Base-by-base conservation (phyloP, 176 grass and related monocot genomes). In the Phoenix roebelenii region DNA sequence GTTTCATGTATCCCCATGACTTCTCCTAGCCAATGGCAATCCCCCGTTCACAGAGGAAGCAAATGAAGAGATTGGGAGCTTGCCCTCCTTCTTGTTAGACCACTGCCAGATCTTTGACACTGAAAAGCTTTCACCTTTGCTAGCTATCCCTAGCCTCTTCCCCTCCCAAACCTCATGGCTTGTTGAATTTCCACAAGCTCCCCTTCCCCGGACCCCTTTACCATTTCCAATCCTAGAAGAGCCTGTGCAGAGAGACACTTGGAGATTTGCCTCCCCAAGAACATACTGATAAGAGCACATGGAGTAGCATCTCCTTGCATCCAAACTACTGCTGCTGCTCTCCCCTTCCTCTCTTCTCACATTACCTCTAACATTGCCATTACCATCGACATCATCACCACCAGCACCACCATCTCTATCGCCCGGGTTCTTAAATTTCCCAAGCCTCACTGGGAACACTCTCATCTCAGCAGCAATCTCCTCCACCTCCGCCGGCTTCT, bases 201-300 rank as follows among this genome's bases (percentile, higher is more conserved):
- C 77, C 5, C 67, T 84, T 61, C 26, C 64, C 66, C 80, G 83
- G 3, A 54, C 32, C 0, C 22, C 61, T 19, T 54, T 76, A 49
- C 57, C 78, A n/a, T 10, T 23, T 2, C 65, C 60, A 54, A 59
- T 89, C 29, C 73, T 65, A 28, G 5, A 44, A 20, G 29, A 58
- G 17, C 80, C 77, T 0, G 73, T 68, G 35, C 68, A 75, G 22
- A 84, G 70, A 61, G 91, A 75, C 24, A 96, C 91, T 73, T 70
- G 76, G 59, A 96, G 73, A 57, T 86, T 82, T 17, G 76, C 85
- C 50, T 72, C 69, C 3, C 80, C 86, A 15, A 96, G 77, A 59
- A 96, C 84, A 71, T 90, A 96, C 56, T 90, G 91, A 20, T 85
- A 96, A 5, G 91, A 90, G 23, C 86, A 83, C 91, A 96, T 90